phyloP scores from a whole-genome alignment of 306 rosid genomes.

The Fragaria iinumae region DNA sequence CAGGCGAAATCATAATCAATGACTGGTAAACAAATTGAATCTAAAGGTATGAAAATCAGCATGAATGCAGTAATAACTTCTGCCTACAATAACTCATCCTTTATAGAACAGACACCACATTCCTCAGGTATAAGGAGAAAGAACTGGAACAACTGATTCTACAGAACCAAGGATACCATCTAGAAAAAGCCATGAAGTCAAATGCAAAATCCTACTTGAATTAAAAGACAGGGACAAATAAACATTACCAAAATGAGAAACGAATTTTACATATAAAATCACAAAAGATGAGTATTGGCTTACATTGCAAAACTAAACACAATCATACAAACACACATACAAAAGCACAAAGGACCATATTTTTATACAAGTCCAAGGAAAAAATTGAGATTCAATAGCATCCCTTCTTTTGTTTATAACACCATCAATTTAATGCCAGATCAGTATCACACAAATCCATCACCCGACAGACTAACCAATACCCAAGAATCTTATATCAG shows the following conservation, averaged over 20 bases:
- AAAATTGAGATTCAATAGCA: background rate
- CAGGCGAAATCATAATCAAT: background rate
- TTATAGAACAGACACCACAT: background rate
- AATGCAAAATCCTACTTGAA: background rate
- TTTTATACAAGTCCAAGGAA: background rate
- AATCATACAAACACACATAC: background rate
- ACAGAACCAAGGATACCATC: background rate
- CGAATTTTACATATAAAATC: background rate
- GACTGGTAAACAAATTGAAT: slow-evolving; percentile 1
- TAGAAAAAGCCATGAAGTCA: background rate
- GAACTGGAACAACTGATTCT: background rate
- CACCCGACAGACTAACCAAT: background rate
- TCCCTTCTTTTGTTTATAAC: background rate
- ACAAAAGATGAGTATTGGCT: background rate
- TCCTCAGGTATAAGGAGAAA: background rate
- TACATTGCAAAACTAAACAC: background rate
- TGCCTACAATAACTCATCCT: background rate
- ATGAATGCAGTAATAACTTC: background rate
- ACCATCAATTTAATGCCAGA: background rate
- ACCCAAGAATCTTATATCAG: background rate
- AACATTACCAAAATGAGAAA: background rate
- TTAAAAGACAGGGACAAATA: background rate
- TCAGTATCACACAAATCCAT: background rate
- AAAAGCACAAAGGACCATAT: background rate
- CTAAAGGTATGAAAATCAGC: background rate